Percentiles rank a stretch among this genome's conserved stretches.
Evolutionary conservation across 495 filamentous ascomycete species (phyloP).

Genomic region (Letharia lupina): DNA sequence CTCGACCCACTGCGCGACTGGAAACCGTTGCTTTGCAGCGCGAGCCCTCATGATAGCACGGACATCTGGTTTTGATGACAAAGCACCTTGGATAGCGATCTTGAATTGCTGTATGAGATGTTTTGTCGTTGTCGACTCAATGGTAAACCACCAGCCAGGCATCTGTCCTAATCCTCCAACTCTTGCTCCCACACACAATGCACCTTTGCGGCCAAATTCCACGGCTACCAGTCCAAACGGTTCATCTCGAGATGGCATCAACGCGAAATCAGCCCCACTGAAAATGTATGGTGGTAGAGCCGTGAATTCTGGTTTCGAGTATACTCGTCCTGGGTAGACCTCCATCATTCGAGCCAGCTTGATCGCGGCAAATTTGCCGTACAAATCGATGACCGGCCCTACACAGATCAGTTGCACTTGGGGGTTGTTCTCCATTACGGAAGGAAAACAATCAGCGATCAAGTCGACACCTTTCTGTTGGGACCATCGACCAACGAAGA

Average conservation of each 20-base stretch:
- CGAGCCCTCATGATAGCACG: constrained; percentile 64
- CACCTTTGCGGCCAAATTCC: constrained; percentile 71
- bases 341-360: constrained; percentile 68
- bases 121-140: constrained; percentile 58
- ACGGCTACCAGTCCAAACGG: constrained; percentile 77
- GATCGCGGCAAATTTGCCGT: constrained; percentile 67
- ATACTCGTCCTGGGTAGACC: constrained; percentile 63
- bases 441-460: constrained; percentile 68
- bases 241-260: constrained; percentile 76
- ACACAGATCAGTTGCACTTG: constrained; percentile 63
- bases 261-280: constrained; percentile 70
- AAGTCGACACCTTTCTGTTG: constrained; percentile 73
- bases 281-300: constrained; percentile 67
- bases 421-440: constrained; percentile 55
- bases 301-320: constrained; percentile 69
- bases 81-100: constrained; percentile 55
- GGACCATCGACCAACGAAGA: constrained; percentile 76
- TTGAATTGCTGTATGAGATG: constrained; percentile 68
- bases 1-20: constrained; percentile 60
- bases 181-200: constrained; percentile 61
- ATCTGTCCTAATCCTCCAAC: constrained; percentile 64
- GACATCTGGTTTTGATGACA: constrained; percentile 50
- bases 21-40: constrained; percentile 70
- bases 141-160: constrained; percentile 69
- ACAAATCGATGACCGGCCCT: constrained; percentile 69